Percentiles rank a stretch among this genome's conserved stretches.
Evolutionary conservation across 805 yeast species (phyloP).

Genomic region (Diddensiella santjacobensis): DNA sequence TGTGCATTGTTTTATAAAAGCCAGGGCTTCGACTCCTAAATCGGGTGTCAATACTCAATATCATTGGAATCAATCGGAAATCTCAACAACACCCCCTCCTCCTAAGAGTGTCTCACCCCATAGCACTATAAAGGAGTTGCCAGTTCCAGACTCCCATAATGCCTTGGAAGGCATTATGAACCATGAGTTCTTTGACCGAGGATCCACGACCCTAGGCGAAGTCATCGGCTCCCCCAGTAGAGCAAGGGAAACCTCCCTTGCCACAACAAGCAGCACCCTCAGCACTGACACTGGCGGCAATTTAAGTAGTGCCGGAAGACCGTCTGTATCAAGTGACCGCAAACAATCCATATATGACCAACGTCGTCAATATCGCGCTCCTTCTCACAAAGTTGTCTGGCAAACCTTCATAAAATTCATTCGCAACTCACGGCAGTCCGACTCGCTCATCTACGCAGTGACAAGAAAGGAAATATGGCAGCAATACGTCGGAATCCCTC

Average conservation of each 20-base stretch:
- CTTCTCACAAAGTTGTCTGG: slow-evolving; percentile 13
- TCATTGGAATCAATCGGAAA: background rate
- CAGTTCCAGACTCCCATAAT: background rate
- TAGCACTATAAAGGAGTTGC: background rate
- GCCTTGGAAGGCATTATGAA: background rate
- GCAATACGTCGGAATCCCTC: slow-evolving; percentile 24
- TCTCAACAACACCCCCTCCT: background rate
- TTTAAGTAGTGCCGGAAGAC: background rate
- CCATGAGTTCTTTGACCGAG: background rate
- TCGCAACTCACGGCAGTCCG: slow-evolving; percentile 21
- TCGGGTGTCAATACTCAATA: background rate
- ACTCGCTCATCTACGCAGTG: slow-evolving; percentile 26
- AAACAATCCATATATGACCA: background rate
- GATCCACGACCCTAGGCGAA: background rate
- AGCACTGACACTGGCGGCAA: background rate
- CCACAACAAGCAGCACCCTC: background rate
- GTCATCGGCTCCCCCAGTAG: background rate
- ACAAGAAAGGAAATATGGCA: slow-evolving; percentile 32
- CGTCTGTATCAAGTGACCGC: slow-evolving; percentile 1
- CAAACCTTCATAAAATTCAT: slow-evolving; percentile 20
- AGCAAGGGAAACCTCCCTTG: background rate
- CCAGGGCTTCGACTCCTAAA: background rate
- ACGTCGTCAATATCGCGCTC: background rate
- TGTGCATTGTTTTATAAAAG: background rate
- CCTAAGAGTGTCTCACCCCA: slow-evolving; percentile 1